phyloP scores from a whole-genome alignment of 2,329 filamentous ascomycete species.

The Boeremia exigua region DNA sequence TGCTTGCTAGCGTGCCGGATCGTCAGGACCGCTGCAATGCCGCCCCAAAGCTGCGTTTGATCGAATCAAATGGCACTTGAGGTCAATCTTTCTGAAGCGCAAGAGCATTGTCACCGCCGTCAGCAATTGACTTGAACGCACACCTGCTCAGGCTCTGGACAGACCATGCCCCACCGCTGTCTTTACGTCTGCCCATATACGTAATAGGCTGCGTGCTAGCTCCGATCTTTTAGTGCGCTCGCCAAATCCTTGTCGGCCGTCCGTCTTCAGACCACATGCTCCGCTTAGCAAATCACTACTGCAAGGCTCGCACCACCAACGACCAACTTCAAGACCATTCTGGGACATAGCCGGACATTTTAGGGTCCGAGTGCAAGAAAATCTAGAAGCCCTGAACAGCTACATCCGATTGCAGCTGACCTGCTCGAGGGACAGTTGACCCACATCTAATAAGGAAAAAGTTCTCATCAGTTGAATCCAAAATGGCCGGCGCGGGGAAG shows the following conservation, averaged over 20 bases:
- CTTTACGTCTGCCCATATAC: constrained; percentile 7
- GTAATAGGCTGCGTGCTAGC: constrained; percentile 25
- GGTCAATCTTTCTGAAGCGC: constrained; percentile 12
- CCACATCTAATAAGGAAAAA: constrained; percentile 13
- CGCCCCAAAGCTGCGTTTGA: constrained; percentile 13
- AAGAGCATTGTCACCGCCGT: neutral
- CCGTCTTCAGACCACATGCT: constrained; percentile 27
- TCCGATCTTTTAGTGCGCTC: constrained; percentile 21
- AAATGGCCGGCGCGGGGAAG: constrained; percentile 56
- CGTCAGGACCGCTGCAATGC: constrained; percentile 31
- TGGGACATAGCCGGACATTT: constrained; percentile 10
- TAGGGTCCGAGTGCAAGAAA: neutral
- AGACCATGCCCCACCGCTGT: constrained; percentile 15
- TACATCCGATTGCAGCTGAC: constrained; percentile 5
- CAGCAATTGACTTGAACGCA: neutral
- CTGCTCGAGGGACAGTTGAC: neutral
- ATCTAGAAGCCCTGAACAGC: neutral
- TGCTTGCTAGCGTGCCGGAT: constrained; percentile 25
- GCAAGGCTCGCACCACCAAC: constrained; percentile 26
- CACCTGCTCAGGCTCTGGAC: neutral
- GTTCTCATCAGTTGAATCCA: constrained; percentile 15
- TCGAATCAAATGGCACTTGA: constrained; percentile 10
- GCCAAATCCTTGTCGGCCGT: constrained; percentile 19
- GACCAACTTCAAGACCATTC: constrained; percentile 8
- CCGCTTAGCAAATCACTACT: constrained; percentile 34